Evolutionary conservation across 441 rosid genomes (phyloP).

Genomic region (Populus hybrid): DNA sequence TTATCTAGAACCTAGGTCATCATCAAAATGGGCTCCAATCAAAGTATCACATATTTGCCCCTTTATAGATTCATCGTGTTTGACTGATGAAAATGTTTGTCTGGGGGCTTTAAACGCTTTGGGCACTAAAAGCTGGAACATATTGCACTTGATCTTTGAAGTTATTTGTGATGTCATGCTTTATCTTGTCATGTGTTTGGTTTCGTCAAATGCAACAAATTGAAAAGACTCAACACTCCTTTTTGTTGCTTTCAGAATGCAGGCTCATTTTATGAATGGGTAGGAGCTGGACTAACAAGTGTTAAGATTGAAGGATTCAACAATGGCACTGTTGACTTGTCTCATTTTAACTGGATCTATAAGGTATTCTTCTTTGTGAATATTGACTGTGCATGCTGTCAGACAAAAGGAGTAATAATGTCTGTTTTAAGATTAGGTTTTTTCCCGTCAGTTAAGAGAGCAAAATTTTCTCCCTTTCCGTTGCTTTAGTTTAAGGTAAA

Average conservation of each 20-base stretch:
- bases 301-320: slow-evolving; percentile 72
- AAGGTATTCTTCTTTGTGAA: slow-evolving; percentile 50
- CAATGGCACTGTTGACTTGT: slow-evolving; percentile 69
- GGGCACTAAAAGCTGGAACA: neutral
- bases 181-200: neutral
- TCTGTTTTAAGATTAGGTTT: neutral
- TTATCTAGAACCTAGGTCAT: neutral
- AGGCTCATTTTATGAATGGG: slow-evolving; percentile 81
- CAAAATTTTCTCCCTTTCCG: neutral
- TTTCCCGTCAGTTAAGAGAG: neutral
- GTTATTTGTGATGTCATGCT: neutral
- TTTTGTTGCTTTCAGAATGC: slow-evolving; percentile 62
- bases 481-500: neutral
- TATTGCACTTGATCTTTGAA: neutral
- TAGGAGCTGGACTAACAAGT: slow-evolving; percentile 75
- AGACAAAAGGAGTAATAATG: neutral
- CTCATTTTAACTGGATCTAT: slow-evolving; percentile 64
- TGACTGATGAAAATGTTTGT: too few relatives aligned
- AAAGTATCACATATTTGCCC: neutral
- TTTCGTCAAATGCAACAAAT: slow-evolving; percentile 6
- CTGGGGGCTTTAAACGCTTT: neutral
- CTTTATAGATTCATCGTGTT: neutral
- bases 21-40: neutral
- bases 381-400: neutral
- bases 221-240: neutral